Conservation (phyloP, 805 yeast species). For the Zygotorulaspora chibaensis region DNA sequence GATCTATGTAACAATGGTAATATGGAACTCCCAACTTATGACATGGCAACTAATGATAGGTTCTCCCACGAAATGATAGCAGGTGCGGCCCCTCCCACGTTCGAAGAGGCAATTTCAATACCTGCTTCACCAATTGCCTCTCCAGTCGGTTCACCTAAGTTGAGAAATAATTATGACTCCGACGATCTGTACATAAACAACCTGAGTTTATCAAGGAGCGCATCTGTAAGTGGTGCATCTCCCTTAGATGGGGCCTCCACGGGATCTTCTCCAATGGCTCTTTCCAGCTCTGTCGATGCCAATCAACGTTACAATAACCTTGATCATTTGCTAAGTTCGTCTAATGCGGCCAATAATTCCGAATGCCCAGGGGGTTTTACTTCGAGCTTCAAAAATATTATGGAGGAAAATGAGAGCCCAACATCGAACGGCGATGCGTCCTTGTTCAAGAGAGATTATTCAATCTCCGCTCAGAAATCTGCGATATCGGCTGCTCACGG, state of each 20-base stretch:
- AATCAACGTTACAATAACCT: conserved; percentile 18
- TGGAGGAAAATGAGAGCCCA: not conserved
- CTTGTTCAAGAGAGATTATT: conserved; percentile 9
- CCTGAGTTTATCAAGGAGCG: conserved; percentile 20
- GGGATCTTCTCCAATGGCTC: conserved; percentile 1
- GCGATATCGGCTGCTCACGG: not conserved
- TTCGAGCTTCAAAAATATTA: not conserved
- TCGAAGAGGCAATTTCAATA: conserved; percentile 56
- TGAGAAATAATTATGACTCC: conserved; percentile 14
- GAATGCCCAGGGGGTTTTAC: not conserved
- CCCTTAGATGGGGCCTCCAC: conserved; percentile 2
- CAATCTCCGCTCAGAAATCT: conserved; percentile 1
- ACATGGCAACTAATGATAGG: conserved; percentile 18
- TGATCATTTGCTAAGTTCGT: conserved; percentile 19
- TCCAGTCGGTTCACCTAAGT: conserved; percentile 21
- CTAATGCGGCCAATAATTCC: not conserved
- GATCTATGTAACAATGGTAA: conserved; percentile 38
- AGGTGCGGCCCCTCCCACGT: conserved; percentile 48
- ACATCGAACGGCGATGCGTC: not conserved
- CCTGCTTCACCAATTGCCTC: conserved; percentile 40
- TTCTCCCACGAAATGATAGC: conserved; percentile 11
- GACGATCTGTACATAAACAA: conserved; percentile 23
- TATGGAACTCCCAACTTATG: conserved; percentile 39
- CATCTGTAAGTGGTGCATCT: conserved; percentile 21
- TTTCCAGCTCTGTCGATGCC: conserved; percentile 8